Conservation (phyloP, 208 protist species). For the Wallacemonas rigidus region DNA sequence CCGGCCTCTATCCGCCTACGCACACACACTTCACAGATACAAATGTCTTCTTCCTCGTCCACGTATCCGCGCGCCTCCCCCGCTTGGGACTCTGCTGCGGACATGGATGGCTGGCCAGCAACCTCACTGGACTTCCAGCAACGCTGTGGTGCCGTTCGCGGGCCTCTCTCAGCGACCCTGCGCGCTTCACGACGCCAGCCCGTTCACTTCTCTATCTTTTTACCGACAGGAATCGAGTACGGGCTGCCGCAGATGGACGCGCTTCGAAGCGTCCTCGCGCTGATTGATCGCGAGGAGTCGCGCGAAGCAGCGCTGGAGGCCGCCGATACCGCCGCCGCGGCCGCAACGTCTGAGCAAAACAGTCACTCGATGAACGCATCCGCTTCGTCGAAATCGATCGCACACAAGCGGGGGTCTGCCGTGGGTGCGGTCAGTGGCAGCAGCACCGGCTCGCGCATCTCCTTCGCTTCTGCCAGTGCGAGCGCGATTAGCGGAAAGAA, state of each 20-base stretch:
- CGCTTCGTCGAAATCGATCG: neutral
- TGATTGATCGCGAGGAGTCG: slow-evolving; percentile 14
- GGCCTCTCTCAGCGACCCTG: slow-evolving; percentile 37
- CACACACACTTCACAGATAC: neutral
- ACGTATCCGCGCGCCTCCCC: neutral
- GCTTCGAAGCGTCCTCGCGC: slow-evolving; percentile 2
- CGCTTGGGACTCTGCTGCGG: neutral
- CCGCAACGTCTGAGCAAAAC: neutral
- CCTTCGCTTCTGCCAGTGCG: neutral
- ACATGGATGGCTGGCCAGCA: slow-evolving; percentile 43
- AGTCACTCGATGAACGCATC: neutral
- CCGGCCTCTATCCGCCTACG: slow-evolving; percentile 1
- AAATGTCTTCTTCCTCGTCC: no score
- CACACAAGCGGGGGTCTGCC: neutral
- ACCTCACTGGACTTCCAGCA: slow-evolving; percentile 57
- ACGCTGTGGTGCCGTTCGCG: slow-evolving; percentile 51
- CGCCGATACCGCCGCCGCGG: neutral
- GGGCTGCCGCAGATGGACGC: slow-evolving; percentile 10
- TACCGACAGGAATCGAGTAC: slow-evolving; percentile 17
- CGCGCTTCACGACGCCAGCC: slow-evolving; percentile 6
- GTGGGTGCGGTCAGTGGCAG: no score
- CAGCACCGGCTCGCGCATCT: neutral
- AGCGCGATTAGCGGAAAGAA: neutral
- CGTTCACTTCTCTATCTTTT: slow-evolving; percentile 32
- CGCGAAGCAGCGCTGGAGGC: slow-evolving; percentile 1